Base-by-base conservation (phyloP, 1,284 basidiomycete species). In the Leccinum solheimii region DNA sequence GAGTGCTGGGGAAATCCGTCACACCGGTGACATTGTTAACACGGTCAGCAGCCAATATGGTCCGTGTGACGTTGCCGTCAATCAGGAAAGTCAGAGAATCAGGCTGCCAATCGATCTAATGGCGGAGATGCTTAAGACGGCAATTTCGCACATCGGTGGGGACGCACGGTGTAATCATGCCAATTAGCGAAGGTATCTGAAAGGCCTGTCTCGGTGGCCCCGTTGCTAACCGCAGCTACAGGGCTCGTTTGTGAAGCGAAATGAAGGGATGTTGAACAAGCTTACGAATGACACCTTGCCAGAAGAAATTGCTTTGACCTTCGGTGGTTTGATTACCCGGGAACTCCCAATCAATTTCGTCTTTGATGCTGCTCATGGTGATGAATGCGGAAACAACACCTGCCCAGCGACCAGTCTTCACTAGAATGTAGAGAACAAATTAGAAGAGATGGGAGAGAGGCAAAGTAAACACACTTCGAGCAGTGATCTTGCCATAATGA, bases 271-370 rank as follows among this genome's bases (percentile, higher is more conserved):
- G 3, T 23, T 27, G 23, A 26, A 19, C 30, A 56, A 23, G 80
- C 90, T 71, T 71, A 91, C 89, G 88, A 66, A 92, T 84, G 56
- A 80, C 62, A 45, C 90, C 90, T 71, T 92, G 84, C 87, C 87
- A 91, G 77, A 89, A 94, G 70, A 79, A 88, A 73, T 94, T 94
- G 55, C 85, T 86, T 76, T 94, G 92, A 4, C 80, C 91, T 64
- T 85, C 70, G 4, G 82, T 83, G 4, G 83, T 86, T n/a, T 73
- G 69, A 53, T 75, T 76, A 23, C 89, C 87, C 56, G 87, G 87
- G 67, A 86, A 92, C 72, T 94, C 92, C 89, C 89, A 94, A 68
- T 94, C 92, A 56, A 95, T 92, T 75, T 94, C 92, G 72, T 94
- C 91, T 72, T 91, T 91, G 69, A 92, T 83, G 67, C 89, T 85